A percentile compares a stretch with the other conserved stretches of the same genome.
Evolutionary conservation across 1,284 basidiomycete species (phyloP).

Genomic region (Stygiomarasmius scandens): DNA sequence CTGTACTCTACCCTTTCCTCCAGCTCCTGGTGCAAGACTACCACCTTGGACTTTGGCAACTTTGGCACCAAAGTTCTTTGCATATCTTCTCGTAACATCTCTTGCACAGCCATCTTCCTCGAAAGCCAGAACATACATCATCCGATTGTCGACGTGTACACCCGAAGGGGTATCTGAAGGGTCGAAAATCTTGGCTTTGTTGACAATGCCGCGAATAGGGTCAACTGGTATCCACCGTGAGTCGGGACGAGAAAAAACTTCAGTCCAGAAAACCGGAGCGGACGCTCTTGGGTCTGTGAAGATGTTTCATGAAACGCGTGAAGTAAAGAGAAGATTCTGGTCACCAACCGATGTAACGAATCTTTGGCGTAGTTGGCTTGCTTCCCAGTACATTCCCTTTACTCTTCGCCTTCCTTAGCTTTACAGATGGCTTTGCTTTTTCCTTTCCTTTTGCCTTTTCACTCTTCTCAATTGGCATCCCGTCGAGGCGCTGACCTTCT

Average conservation of each 20-base stretch:
- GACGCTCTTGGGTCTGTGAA: conserved; percentile 55
- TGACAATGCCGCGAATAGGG: conserved; percentile 79
- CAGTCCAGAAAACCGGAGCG: conserved; percentile 97
- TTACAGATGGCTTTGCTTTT: conserved; percentile 54
- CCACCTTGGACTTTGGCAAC: conserved; percentile 83
- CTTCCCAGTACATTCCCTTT: conserved; percentile 46
- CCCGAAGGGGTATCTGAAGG: conserved; percentile 44
- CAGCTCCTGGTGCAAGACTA: conserved; percentile 37
- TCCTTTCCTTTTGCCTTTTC: conserved; percentile 57
- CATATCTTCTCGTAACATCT: conserved; percentile 79
- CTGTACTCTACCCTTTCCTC: conserved; percentile 64
- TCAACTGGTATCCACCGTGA: conserved; percentile 93
- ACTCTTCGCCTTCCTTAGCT: conserved; percentile 54
- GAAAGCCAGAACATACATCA: conserved; percentile 92
- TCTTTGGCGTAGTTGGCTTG: neutral
- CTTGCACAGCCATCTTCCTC: conserved; percentile 87
- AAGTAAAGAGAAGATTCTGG: neutral
- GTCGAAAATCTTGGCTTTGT: conserved; percentile 85
- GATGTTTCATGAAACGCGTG: conserved; percentile 22
- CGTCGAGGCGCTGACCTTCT: conserved; percentile 44
- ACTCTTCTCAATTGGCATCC: conserved; percentile 36
- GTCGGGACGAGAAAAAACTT: conserved; percentile 93
- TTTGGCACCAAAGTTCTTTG: conserved; percentile 82
- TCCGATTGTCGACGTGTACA: conserved; percentile 66
- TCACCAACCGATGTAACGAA: conserved; percentile 6